Percentiles rank a stretch among this genome's conserved stretches.
Evolutionary conservation across 1,284 basidiomycete species (phyloP).

Genomic region (Lentinus polychrous): DNA sequence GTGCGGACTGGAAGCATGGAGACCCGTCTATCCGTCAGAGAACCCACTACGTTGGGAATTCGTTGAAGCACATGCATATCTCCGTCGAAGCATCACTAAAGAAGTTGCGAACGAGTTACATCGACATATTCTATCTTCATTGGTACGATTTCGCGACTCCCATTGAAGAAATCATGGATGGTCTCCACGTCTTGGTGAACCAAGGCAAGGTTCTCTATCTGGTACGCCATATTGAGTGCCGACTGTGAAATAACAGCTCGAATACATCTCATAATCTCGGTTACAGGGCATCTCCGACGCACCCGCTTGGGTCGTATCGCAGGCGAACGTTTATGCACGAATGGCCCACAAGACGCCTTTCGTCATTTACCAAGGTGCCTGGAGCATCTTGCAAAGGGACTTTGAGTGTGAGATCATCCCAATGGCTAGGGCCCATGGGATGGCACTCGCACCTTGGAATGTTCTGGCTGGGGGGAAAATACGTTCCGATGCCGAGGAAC

Average conservation of each 20-base stretch:
- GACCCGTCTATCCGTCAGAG: slow-evolving; percentile 25
- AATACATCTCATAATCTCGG: slow-evolving; percentile 22
- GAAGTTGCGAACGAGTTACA: slow-evolving; percentile 38
- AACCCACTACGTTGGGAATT: slow-evolving; percentile 33
- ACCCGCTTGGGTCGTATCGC: slow-evolving; percentile 12
- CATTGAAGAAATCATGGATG: slow-evolving; percentile 44
- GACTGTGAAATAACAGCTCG: too few relatives aligned
- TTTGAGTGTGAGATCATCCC: slow-evolving; percentile 46
- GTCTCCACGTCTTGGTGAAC: slow-evolving; percentile 37
- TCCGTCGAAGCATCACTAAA: slow-evolving; percentile 32
- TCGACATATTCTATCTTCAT: slow-evolving; percentile 37
- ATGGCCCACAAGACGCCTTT: slow-evolving; percentile 38
- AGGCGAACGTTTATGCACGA: slow-evolving; percentile 12
- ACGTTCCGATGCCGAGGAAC: slow-evolving; percentile 37
- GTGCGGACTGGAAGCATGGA: slow-evolving; percentile 26
- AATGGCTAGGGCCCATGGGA: slow-evolving; percentile 36
- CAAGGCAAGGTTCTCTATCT: slow-evolving; percentile 34
- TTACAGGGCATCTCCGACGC: slow-evolving; percentile 14
- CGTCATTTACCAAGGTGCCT: slow-evolving; percentile 40
- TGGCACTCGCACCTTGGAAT: slow-evolving; percentile 42
- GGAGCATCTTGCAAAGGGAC: slow-evolving; percentile 35
- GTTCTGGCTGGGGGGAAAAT: slow-evolving; percentile 40
- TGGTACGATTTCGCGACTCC: slow-evolving; percentile 38
- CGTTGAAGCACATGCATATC: slow-evolving; percentile 24
- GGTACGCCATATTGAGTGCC: slow-evolving; percentile 18